phyloP scores from a whole-genome alignment of 2,329 filamentous ascomycete genomes.

The Verticillium isaacii region DNA sequence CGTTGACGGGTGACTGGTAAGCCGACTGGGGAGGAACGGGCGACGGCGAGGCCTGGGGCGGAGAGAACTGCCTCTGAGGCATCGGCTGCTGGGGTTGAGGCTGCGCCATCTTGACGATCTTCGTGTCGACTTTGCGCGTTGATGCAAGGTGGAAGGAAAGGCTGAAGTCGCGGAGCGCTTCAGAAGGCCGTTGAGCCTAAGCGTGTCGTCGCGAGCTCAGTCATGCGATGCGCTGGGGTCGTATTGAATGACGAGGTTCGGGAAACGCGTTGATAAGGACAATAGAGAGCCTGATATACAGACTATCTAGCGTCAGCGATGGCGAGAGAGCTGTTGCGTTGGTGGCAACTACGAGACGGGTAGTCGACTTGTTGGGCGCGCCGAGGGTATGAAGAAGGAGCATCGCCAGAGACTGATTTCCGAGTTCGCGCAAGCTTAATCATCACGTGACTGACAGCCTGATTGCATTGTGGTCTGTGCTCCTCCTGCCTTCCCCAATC shows the following conservation, averaged over 20 bases:
- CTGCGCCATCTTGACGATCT: slow-evolving; percentile 47
- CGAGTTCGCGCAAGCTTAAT: slow-evolving; percentile 33
- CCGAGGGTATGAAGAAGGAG: slow-evolving; percentile 1
- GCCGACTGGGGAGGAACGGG: slow-evolving; percentile 39
- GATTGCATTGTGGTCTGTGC: not conserved
- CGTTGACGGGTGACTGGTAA: slow-evolving; percentile 28
- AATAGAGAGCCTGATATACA: not conserved
- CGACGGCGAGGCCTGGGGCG: slow-evolving; percentile 57
- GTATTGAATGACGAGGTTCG: slow-evolving; percentile 2
- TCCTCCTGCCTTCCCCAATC: not conserved
- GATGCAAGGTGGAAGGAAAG: slow-evolving; percentile 6
- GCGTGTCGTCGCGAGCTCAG: slow-evolving; percentile 36
- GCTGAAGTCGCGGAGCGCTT: slow-evolving; percentile 14
- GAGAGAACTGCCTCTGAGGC: slow-evolving; percentile 55
- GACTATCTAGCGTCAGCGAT: not conserved
- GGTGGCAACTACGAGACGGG: not conserved
- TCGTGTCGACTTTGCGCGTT: slow-evolving; percentile 2
- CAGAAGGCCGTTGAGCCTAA: slow-evolving; percentile 47
- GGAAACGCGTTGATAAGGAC: slow-evolving; percentile 3
- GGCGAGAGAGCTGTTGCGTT: not conserved
- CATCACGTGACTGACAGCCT: slow-evolving; percentile 31
- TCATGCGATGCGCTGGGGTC: slow-evolving; percentile 31
- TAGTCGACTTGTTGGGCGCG: not conserved
- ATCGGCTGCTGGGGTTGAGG: slow-evolving; percentile 45
- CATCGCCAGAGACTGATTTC: slow-evolving; percentile 14